Percentiles rank a stretch among this genome's conserved stretches.
phyloP scores from a whole-genome alignment of 257 asterid genomes.

The Petunia axillaris region DNA sequence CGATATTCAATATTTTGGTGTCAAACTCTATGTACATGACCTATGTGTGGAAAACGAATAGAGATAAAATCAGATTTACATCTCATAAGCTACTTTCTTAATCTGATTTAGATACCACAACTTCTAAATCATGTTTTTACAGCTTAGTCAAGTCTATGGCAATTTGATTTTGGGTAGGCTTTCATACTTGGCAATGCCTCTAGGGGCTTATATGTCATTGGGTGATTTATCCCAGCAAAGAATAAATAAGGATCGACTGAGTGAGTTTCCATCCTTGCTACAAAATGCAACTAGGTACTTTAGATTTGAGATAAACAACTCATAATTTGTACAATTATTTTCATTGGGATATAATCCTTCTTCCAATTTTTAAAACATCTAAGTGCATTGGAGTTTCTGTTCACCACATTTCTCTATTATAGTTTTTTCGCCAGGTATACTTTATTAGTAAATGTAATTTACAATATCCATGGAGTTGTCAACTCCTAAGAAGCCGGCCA shows the following conservation, averaged over 20 bases:
- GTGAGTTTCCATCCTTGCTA: background rate
- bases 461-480: background rate
- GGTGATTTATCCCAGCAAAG: background rate
- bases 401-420: constrained; percentile 2
- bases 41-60: too few relatives aligned
- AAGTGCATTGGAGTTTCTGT: background rate
- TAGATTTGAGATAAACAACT: background rate
- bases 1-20: too few relatives aligned
- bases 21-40: too few relatives aligned
- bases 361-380: background rate
- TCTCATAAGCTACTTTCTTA: too few relatives aligned
- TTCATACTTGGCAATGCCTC: background rate
- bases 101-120: too few relatives aligned
- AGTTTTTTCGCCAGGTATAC: background rate
- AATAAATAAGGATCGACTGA: background rate
- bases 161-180: background rate
- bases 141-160: too few relatives aligned
- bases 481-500: constrained; percentile 3
- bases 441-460: background rate
- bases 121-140: too few relatives aligned
- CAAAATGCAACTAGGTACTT: background rate
- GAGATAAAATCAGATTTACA: too few relatives aligned
- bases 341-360: background rate
- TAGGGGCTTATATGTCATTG: background rate
- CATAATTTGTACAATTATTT: background rate